Percentiles rank a stretch among this genome's conserved stretches.
These are phyloP conservation scores for Aspergillus piperis DNA, from an alignment of 2,329 filamentous ascomycete species.

Conservation along the genomic window DNA sequence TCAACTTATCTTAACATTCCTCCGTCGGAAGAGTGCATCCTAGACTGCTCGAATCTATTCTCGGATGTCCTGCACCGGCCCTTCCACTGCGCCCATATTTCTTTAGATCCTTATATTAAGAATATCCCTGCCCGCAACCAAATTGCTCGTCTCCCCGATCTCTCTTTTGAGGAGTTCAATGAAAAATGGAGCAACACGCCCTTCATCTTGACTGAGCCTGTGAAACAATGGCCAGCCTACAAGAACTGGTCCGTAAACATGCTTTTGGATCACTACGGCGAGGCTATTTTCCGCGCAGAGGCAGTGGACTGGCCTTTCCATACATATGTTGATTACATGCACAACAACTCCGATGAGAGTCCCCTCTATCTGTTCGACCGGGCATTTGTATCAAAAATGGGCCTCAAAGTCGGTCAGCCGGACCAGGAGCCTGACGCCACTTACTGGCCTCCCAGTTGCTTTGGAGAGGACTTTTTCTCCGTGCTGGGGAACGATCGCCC, in stretches of 20 bases:
- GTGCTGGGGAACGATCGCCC: constrained; percentile 76
- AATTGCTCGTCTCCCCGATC: constrained; percentile 68
- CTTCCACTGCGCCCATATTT: constrained; percentile 81
- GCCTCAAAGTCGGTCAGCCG: constrained; percentile 58
- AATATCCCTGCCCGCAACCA: constrained; percentile 73
- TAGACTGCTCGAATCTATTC: constrained; percentile 78
- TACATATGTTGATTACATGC: constrained; percentile 83
- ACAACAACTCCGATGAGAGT: constrained; percentile 76
- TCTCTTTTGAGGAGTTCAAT: constrained; percentile 73
- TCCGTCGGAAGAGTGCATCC: constrained; percentile 53
- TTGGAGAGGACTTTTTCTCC: constrained; percentile 82
- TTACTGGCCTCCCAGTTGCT: constrained; percentile 82
- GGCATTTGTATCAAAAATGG: constrained; percentile 83
- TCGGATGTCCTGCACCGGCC: constrained; percentile 89
- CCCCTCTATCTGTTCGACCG: constrained; percentile 92
- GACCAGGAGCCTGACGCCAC: constrained; percentile 49
- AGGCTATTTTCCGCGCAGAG: constrained; percentile 80
- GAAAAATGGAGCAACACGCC: constrained; percentile 74
- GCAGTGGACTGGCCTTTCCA: constrained; percentile 86
- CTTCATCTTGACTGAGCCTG: constrained; percentile 81
- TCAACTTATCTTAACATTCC: constrained; percentile 69
- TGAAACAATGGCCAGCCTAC: constrained; percentile 79
- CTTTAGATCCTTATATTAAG: constrained; percentile 64
- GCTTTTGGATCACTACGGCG: constrained; percentile 64
- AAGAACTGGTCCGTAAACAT: constrained; percentile 71